Evolutionary conservation across 192 early-diverging fungal species (phyloP).

Genomic region (Backusella westeae): DNA sequence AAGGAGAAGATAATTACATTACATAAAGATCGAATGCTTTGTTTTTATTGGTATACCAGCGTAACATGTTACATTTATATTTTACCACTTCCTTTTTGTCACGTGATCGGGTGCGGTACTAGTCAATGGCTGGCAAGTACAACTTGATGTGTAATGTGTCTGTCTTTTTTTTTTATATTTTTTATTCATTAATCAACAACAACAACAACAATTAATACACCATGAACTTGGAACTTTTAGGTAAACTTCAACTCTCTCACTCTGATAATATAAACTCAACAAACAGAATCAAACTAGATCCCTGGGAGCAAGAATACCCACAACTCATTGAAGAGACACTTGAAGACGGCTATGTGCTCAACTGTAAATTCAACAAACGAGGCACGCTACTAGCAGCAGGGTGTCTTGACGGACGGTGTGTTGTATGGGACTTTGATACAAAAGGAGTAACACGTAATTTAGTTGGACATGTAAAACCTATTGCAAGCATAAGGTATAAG

Average conservation of each 20-base stretch:
- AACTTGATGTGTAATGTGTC: not conserved
- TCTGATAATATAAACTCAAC: not conserved
- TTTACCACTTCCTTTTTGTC: not conserved
- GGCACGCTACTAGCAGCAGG: slow-evolving; percentile 85
- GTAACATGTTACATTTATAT: too few species aligned
- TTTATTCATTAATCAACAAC: not conserved
- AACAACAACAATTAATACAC: not conserved
- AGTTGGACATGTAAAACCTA: slow-evolving; percentile 68
- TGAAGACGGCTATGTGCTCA: slow-evolving; percentile 64
- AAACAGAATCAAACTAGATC: slow-evolving; percentile 42
- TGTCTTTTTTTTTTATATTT: not conserved
- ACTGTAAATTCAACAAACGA: slow-evolving; percentile 73
- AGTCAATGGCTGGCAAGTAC: not conserved
- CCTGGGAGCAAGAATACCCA: slow-evolving; percentile 81
- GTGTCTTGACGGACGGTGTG: slow-evolving; percentile 73
- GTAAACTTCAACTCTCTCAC: not conserved
- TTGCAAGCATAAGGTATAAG: slow-evolving; percentile 73
- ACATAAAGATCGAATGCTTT: not conserved
- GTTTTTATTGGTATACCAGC: not conserved
- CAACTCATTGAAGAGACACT: slow-evolving; percentile 75
- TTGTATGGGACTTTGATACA: slow-evolving; percentile 90
- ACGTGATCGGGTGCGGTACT: not conserved
- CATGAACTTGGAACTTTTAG: slow-evolving; percentile 4
- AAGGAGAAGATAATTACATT: not conserved
- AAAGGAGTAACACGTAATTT: slow-evolving; percentile 69